These are phyloP conservation scores for Wickerhamomyces ciferrii DNA, from an alignment of 805 yeast species.

Conservation along the genomic window DNA sequence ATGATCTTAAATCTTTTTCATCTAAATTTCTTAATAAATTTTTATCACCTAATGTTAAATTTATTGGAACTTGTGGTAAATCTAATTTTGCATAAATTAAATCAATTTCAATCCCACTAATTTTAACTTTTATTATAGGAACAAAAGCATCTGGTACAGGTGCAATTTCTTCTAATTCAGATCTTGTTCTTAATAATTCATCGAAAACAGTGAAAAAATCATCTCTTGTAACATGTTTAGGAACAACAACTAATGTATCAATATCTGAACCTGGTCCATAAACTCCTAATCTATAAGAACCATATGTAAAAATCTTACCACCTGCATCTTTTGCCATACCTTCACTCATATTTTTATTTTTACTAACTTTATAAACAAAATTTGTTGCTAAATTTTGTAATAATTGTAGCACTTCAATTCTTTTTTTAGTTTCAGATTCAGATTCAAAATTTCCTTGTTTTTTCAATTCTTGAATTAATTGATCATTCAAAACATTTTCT, in stretches of 20 bases:
- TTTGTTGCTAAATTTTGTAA: constrained; percentile 73
- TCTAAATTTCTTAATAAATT: constrained; percentile 82
- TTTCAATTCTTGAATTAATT: constrained; percentile 72
- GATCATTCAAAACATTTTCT: constrained; percentile 73
- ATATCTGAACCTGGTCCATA: constrained; percentile 98
- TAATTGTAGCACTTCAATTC: constrained; percentile 67
- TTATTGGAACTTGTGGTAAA: constrained; percentile 74
- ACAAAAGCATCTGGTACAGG: constrained; percentile 97
- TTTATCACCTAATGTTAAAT: constrained; percentile 76
- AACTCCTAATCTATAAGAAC: constrained; percentile 92
- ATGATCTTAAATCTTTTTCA: constrained; percentile 82
- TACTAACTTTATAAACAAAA: constrained; percentile 79
- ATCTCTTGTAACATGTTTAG: constrained; percentile 88
- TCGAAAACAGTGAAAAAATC: constrained; percentile 85
- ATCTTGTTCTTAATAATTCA: constrained; percentile 58
- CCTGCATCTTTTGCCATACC: constrained; percentile 98
- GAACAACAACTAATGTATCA: constrained; percentile 94
- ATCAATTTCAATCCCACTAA: constrained; percentile 91
- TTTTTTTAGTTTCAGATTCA: constrained; percentile 74
- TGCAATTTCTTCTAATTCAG: constrained; percentile 85
- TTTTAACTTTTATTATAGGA: constrained; percentile 90
- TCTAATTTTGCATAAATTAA: constrained; percentile 80
- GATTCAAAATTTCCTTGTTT: constrained; percentile 84
- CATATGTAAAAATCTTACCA: constrained; percentile 94
- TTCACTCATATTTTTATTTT: constrained; percentile 85